Evolutionary conservation across 768 basidiomycete genomes (phyloP).

Genomic region (Multifurca ochricompacta): DNA sequence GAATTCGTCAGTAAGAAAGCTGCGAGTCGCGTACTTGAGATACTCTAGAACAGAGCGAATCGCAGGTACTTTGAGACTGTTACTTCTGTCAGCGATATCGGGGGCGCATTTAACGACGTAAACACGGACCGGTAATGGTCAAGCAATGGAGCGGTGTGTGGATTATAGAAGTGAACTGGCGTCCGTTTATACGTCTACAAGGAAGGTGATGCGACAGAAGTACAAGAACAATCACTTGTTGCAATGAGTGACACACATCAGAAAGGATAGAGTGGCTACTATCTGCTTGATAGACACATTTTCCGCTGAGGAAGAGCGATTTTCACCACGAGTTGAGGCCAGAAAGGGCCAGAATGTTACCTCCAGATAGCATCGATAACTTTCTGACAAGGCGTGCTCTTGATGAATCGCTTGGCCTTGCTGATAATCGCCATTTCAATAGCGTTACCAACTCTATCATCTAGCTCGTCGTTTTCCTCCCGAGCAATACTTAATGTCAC

Average conservation of each 20-base stretch:
- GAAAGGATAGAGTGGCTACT: constrained; percentile 85
- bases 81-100: constrained; percentile 6
- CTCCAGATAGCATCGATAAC: constrained; percentile 82
- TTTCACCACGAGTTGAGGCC: constrained; percentile 17
- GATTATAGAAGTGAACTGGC: constrained; percentile 91
- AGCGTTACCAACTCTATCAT: constrained; percentile 81
- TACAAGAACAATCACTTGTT: not conserved
- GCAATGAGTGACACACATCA: constrained; percentile 46
- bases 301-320: constrained; percentile 45
- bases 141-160: constrained; percentile 85
- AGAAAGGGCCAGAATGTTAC: constrained; percentile 33
- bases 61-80: constrained; percentile 84
- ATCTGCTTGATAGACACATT: constrained; percentile 85
- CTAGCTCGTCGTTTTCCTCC: constrained; percentile 62
- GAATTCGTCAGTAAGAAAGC: not conserved
- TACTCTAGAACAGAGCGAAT: constrained; percentile 89
- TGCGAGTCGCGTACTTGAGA: constrained; percentile 46
- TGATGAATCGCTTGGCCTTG: constrained; percentile 83
- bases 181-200: constrained; percentile 86
- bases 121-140: constrained; percentile 78
- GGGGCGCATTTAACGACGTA: not conserved
- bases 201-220: not conserved
- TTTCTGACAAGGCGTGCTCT: constrained; percentile 81
- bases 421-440: constrained; percentile 89
- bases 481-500: constrained; percentile 49